Evolutionary conservation across 257 asterid species (phyloP).

Genomic region (Solanum chiquidenum): DNA sequence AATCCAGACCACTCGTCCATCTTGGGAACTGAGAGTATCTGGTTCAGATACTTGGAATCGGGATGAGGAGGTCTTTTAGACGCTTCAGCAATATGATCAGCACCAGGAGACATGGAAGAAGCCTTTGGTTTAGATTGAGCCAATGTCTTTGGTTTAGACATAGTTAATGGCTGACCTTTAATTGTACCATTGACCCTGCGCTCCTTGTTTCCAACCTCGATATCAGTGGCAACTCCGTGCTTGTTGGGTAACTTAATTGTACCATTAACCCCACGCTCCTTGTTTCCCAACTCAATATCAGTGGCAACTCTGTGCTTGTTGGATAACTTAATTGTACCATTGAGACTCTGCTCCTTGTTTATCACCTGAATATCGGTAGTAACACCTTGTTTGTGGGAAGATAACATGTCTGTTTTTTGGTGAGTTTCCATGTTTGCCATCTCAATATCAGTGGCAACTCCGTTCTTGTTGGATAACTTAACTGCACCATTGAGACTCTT

Average conservation of each 20-base stretch:
- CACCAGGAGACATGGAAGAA: slow-evolving; percentile 7
- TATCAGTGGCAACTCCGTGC: slow-evolving; percentile 13
- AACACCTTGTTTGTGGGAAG: slow-evolving; percentile 17
- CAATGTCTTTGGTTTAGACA: slow-evolving; percentile 17
- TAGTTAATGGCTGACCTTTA: slow-evolving; percentile 27
- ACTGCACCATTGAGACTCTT: slow-evolving; percentile 29
- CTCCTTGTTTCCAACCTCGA: slow-evolving; percentile 15
- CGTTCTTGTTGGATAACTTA: slow-evolving; percentile 20
- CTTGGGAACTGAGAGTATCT: slow-evolving; percentile 5
- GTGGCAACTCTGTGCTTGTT: slow-evolving; percentile 20
- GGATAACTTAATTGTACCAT: slow-evolving; percentile 27
- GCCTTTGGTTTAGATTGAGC: slow-evolving; percentile 23
- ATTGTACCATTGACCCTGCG: slow-evolving; percentile 28
- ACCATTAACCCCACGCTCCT: slow-evolving; percentile 31
- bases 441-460: slow-evolving; percentile 12
- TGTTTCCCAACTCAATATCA: slow-evolving; percentile 12
- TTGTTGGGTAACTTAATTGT: slow-evolving; percentile 17
- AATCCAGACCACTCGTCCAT: slow-evolving; percentile 2
- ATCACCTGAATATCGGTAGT: slow-evolving; percentile 14
- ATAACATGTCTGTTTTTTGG: slow-evolving; percentile 15
- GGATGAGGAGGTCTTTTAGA: slow-evolving; percentile 12
- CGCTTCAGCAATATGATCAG: slow-evolving; percentile 17
- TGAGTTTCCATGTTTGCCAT: slow-evolving; percentile 15
- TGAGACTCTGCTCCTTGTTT: slow-evolving; percentile 12
- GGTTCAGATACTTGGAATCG: slow-evolving; percentile 5